phyloP scores from a whole-genome alignment of 805 yeast species.

The Candida suzukii region DNA sequence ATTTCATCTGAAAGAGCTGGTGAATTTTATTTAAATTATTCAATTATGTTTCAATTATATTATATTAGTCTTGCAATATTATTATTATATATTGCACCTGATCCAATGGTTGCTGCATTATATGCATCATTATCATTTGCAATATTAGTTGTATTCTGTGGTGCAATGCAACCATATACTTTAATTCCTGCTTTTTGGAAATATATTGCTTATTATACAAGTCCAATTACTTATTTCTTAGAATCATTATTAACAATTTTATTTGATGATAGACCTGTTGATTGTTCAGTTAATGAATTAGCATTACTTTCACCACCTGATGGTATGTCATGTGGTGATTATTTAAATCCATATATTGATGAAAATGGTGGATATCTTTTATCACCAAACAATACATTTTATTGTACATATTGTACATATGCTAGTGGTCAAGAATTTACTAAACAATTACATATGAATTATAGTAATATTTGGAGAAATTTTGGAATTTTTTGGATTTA shows the following conservation, averaged over 20 bases:
- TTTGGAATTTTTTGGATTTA: constrained; percentile 17
- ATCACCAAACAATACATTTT: constrained; percentile 18
- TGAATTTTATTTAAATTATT: constrained; percentile 25
- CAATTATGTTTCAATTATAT: constrained; percentile 24
- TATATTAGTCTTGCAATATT: constrained; percentile 29
- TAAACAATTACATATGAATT: constrained; percentile 9
- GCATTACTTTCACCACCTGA: constrained; percentile 32
- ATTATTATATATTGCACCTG: constrained; percentile 36
- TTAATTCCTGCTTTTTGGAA: constrained; percentile 45
- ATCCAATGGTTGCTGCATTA: constrained; percentile 35
- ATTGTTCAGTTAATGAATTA: constrained; percentile 31
- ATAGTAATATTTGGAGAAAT: constrained; percentile 17
- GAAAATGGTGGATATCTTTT: constrained; percentile 39
- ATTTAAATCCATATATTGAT: constrained; percentile 27
- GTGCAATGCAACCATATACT: constrained; percentile 35
- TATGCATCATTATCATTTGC: constrained; percentile 31
- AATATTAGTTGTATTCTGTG: constrained; percentile 28
- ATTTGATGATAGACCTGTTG: constrained; percentile 31
- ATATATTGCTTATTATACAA: constrained; percentile 32
- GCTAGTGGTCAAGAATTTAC: constrained; percentile 14
- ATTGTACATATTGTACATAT: constrained; percentile 18
- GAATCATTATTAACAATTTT: constrained; percentile 33
- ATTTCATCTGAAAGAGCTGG: constrained; percentile 27
- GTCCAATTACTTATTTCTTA: constrained; percentile 43
- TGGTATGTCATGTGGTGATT: constrained; percentile 45